These are phyloP conservation scores for Albifimbria verrucaria DNA, from an alignment of 2,329 filamentous ascomycete genomes.

Conservation along the genomic window DNA sequence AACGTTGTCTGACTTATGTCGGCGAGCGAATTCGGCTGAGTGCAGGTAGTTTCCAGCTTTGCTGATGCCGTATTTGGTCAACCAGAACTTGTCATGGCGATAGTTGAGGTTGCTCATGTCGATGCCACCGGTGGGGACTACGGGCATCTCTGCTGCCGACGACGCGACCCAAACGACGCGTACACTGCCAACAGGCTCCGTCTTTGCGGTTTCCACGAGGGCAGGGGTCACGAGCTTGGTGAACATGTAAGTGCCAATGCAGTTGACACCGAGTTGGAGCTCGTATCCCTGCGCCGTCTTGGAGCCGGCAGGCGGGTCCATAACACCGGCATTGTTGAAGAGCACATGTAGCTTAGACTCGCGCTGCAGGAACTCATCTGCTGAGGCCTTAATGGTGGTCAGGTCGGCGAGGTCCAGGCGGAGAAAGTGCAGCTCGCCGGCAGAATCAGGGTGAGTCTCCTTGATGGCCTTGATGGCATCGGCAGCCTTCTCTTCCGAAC, in stretches of 20 bases:
- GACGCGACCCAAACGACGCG: conserved; percentile 29
- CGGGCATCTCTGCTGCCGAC: conserved; percentile 20
- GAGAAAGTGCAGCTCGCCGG: conserved; percentile 39
- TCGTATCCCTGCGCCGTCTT: conserved; percentile 39
- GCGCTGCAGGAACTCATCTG: conserved; percentile 24
- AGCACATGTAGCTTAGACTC: conserved; percentile 34
- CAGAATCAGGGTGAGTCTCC: conserved; percentile 27
- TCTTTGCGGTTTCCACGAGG: conserved; percentile 29
- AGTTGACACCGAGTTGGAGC: conserved; percentile 39
- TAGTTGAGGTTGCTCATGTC: conserved; percentile 25
- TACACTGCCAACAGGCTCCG: conserved; percentile 25
- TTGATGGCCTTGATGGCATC: conserved; percentile 43
- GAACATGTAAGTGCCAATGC: conserved; percentile 37
- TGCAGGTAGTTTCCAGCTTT: conserved; percentile 28
- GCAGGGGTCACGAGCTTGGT: conserved; percentile 35
- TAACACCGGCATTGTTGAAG: conserved; percentile 44
- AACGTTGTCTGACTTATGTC: conserved; percentile 23
- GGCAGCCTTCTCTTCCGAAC: conserved; percentile 40
- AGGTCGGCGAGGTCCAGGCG: conserved; percentile 42
- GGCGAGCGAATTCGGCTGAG: conserved; percentile 24
- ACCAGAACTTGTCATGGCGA: conserved; percentile 14
- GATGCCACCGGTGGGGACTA: conserved; percentile 18
- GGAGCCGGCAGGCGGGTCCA: conserved; percentile 35
- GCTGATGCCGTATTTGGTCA: conserved; percentile 25
- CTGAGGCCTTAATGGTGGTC: conserved; percentile 28